Conservation (phyloP, 371 early-diverging fungal genomes). For the Mucor indicus region DNA sequence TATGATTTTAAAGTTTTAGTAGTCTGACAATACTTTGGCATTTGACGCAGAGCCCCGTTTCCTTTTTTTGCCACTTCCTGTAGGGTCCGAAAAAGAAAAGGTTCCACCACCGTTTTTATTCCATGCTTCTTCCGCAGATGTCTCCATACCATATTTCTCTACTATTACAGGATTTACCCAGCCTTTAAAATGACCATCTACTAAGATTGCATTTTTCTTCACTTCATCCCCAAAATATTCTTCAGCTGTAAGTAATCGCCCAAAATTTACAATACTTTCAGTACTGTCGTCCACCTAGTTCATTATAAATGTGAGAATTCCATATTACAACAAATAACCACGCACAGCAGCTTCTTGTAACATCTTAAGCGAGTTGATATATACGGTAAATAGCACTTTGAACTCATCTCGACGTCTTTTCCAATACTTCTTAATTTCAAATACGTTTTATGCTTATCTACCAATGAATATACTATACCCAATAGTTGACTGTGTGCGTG, state of each 20-base stretch:
- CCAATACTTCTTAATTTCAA: too few relatives aligned
- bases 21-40: slow-evolving; percentile 28
- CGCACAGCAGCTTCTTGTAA: too few relatives aligned
- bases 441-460: too few relatives aligned
- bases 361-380: too few relatives aligned
- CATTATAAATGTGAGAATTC: too few relatives aligned
- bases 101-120: slow-evolving; percentile 75
- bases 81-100: slow-evolving; percentile 63
- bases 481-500: too few relatives aligned
- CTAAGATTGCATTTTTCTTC: slow-evolving; percentile 50
- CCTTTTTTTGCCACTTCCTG: slow-evolving; percentile 44
- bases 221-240: slow-evolving; percentile 52
- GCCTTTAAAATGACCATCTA: slow-evolving; percentile 61
- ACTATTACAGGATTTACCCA: slow-evolving; percentile 63
- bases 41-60: slow-evolving; percentile 18
- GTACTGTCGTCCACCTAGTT: background rate
- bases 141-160: slow-evolving; percentile 55
- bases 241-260: slow-evolving; percentile 51
- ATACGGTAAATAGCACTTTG: too few relatives aligned
- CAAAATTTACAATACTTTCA: slow-evolving; percentile 24
- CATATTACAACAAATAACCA: too few relatives aligned
- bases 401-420: too few relatives aligned
- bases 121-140: slow-evolving; percentile 65
- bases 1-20: background rate
- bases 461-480: too few relatives aligned